Percentiles rank a stretch among this genome's conserved stretches.
These are phyloP conservation scores for Litsea cubeba DNA, from an alignment of 164 flowering plant genomes.

Conservation along the genomic window DNA sequence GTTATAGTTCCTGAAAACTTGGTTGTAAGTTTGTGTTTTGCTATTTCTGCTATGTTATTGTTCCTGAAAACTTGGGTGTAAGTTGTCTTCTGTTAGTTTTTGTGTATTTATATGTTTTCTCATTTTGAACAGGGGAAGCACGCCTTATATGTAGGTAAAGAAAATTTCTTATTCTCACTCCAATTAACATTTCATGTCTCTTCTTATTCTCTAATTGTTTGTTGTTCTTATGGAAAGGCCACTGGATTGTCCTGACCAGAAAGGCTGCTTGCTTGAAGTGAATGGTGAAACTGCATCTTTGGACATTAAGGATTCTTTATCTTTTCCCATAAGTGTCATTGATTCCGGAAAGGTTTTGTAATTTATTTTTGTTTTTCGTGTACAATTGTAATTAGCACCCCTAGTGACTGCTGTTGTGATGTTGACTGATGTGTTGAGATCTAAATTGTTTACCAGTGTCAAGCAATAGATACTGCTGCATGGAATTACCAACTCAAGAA, in stretches of 20 bases:
- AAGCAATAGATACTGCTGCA: conserved; percentile 26
- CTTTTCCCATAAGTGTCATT: conserved; percentile 62
- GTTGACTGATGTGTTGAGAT: background rate
- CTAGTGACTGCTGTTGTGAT: background rate
- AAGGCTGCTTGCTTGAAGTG: conserved; percentile 39
- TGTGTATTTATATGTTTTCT: conserved; percentile 9
- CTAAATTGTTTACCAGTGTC: conserved; percentile 34
- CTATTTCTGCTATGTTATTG: background rate
- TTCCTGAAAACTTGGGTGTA: no score
- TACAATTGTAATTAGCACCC: background rate
- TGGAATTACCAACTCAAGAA: conserved; percentile 51
- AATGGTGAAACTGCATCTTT: conserved; percentile 27
- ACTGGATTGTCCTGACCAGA: conserved; percentile 30
- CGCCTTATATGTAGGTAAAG: conserved; percentile 71
- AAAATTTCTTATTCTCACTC: background rate
- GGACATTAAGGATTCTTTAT: conserved; percentile 42
- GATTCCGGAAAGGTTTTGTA: conserved; percentile 59
- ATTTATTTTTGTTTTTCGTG: background rate
- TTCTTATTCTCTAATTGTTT: background rate
- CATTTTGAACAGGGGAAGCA: conserved; percentile 46
- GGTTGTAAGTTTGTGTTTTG: background rate
- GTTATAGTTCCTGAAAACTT: no score
- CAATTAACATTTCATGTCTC: background rate
- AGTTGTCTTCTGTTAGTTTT: background rate
- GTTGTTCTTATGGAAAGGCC: conserved; percentile 39